Evolutionary conservation across 2,329 filamentous ascomycete species (phyloP).

Genomic region (Hymenoscyphus fraxineus): DNA sequence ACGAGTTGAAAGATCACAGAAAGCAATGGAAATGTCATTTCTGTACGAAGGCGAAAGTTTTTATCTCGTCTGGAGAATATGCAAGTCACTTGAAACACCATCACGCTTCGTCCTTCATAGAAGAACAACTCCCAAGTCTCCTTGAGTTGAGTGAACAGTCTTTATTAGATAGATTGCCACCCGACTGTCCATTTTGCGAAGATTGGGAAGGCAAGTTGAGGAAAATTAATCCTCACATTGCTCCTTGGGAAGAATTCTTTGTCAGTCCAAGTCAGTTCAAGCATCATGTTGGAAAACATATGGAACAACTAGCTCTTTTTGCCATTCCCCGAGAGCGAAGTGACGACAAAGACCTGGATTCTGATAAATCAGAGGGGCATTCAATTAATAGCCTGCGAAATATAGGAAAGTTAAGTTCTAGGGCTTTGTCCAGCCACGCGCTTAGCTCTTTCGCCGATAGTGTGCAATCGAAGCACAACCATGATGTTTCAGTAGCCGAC

Average conservation of each 20-base stretch:
- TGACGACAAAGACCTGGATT: conserved; percentile 12
- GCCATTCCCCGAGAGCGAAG: conserved; percentile 18
- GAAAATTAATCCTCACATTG: conserved; percentile 11
- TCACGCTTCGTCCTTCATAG: conserved; percentile 14
- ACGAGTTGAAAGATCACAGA: conserved; percentile 30
- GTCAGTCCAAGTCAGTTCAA: conserved; percentile 20
- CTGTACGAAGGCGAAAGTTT: conserved; percentile 15
- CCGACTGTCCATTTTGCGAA: conserved; percentile 31
- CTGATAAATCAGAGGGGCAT: background rate
- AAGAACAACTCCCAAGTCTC: conserved; percentile 18
- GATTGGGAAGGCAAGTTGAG: conserved; percentile 25
- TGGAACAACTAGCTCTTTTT: conserved; percentile 28
- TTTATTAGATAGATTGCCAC: conserved; percentile 12
- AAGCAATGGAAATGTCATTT: conserved; percentile 26
- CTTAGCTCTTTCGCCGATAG: background rate
- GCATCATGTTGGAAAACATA: conserved; percentile 24
- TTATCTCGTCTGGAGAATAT: conserved; percentile 7
- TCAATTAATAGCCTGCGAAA: background rate
- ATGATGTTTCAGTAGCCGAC: background rate
- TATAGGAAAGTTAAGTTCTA: background rate
- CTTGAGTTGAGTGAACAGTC: conserved; percentile 17
- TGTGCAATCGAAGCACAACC: background rate
- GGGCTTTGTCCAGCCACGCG: background rate
- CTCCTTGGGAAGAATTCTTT: conserved; percentile 1
- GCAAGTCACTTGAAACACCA: conserved; percentile 10